Evolutionary conservation across 2,329 filamentous ascomycete species (phyloP).

Genomic region (Colletotrichum orchidophilum): DNA sequence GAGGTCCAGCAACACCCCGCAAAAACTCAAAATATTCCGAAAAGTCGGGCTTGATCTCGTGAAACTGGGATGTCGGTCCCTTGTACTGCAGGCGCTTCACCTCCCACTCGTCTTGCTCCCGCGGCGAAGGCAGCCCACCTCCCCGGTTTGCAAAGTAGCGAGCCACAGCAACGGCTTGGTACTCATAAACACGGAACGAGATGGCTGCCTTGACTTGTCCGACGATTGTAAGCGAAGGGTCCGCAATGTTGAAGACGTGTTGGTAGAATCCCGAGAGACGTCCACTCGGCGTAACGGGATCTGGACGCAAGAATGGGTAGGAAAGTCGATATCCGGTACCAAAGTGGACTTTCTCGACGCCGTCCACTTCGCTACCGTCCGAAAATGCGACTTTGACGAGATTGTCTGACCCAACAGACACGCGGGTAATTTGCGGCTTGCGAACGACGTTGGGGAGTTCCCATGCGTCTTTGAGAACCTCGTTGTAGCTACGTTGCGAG

Average conservation of each 20-base stretch:
- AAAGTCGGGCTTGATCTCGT: conserved; percentile 46
- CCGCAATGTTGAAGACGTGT: conserved; percentile 46
- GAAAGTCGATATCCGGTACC: conserved; percentile 69
- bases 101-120: conserved; percentile 46
- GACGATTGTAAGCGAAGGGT: conserved; percentile 45
- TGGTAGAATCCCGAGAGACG: conserved; percentile 47
- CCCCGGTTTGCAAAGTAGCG: conserved; percentile 46
- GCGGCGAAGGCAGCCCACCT: conserved; percentile 36
- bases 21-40: conserved; percentile 51
- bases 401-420: conserved; percentile 47
- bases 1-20: conserved; percentile 51
- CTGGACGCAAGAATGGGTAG: conserved; percentile 59
- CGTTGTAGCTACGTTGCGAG: conserved; percentile 54
- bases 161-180: conserved; percentile 48
- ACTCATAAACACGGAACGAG: conserved; percentile 49
- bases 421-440: conserved; percentile 52
- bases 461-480: conserved; percentile 61
- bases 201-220: conserved; percentile 46
- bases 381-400: conserved; percentile 52
- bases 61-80: conserved; percentile 44
- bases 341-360: conserved; percentile 66
- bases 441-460: conserved; percentile 58
- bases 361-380: conserved; percentile 56
- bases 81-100: conserved; percentile 39
- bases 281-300: conserved; percentile 17